Conservation (phyloP, 2,329 filamentous ascomycete species). For the Nakataea oryzae region DNA sequence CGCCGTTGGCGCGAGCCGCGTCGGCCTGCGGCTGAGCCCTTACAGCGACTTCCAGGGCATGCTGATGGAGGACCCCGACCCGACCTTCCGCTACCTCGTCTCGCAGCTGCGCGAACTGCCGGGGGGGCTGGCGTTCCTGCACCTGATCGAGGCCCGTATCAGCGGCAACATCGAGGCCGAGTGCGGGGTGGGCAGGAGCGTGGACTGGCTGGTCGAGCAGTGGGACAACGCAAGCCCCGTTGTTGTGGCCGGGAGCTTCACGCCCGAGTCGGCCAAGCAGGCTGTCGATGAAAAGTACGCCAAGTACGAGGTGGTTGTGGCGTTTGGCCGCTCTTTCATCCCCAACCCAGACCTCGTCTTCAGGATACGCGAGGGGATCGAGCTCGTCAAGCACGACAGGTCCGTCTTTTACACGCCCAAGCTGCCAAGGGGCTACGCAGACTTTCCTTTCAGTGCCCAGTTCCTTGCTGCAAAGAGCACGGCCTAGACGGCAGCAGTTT, state of each 20-base stretch:
- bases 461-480: no score
- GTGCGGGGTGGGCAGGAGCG: slow-evolving; percentile 13
- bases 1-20: slow-evolving; percentile 37
- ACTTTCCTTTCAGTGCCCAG: background rate
- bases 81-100: slow-evolving; percentile 45
- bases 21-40: slow-evolving; percentile 43
- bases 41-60: slow-evolving; percentile 47
- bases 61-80: slow-evolving; percentile 43
- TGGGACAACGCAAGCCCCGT: slow-evolving; percentile 24
- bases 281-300: slow-evolving; percentile 17
- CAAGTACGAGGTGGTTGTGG: slow-evolving; percentile 16
- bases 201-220: slow-evolving; percentile 23
- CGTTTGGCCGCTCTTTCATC: slow-evolving; percentile 29
- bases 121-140: slow-evolving; percentile 33
- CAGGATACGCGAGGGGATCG: slow-evolving; percentile 23
- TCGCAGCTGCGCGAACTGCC: slow-evolving; percentile 35
- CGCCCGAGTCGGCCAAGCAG: slow-evolving; percentile 11
- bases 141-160: slow-evolving; percentile 43
- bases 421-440: background rate
- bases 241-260: slow-evolving; percentile 19
- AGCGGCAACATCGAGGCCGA: background rate
- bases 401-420: slow-evolving; percentile 23
- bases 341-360: slow-evolving; percentile 33
- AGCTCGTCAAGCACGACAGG: slow-evolving; percentile 24
- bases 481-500: no score